A percentile compares a stretch with the other conserved stretches of the same genome.
Evolutionary conservation across 2,329 filamentous ascomycete species (phyloP).

Genomic region (Colletotrichum brevisporum): DNA sequence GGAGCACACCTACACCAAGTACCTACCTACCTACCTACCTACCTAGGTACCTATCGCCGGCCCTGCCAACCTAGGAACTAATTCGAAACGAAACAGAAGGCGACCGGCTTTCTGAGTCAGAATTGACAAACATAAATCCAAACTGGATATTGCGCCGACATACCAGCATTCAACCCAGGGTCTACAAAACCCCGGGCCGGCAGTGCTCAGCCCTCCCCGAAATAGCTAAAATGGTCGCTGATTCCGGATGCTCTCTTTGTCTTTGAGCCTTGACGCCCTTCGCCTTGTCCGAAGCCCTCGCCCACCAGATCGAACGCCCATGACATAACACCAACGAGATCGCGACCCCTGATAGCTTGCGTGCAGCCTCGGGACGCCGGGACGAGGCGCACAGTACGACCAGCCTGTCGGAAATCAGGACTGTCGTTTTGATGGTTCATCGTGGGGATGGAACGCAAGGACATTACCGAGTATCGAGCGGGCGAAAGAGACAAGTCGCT

Average conservation of each 20-base stretch:
- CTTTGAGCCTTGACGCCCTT: conserved; percentile 22
- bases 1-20: no score
- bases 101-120: conserved; percentile 36
- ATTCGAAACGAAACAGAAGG: conserved; percentile 31
- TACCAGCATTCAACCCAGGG: conserved; percentile 23
- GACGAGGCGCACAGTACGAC: conserved; percentile 19
- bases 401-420: conserved; percentile 22
- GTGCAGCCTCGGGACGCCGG: not conserved
- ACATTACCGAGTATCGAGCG: no score
- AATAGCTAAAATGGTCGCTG: conserved; percentile 39
- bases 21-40: no score
- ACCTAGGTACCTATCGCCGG: no score
- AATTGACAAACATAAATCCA: conserved; percentile 30
- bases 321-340: conserved; percentile 32
- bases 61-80: no score
- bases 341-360: conserved; percentile 17
- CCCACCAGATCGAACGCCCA: conserved; percentile 23
- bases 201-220: conserved; percentile 35
- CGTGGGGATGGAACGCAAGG: no score
- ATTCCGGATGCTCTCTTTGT: conserved; percentile 38
- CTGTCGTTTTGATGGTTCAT: conserved; percentile 2
- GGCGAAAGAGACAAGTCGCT: no score
- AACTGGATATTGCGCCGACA: conserved; percentile 33
- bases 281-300: conserved; percentile 36
- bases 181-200: conserved; percentile 23